Evolutionary conservation across 73 alveolate genomes (phyloP).

Genomic region (Tetrahymena malaccensis): DNA sequence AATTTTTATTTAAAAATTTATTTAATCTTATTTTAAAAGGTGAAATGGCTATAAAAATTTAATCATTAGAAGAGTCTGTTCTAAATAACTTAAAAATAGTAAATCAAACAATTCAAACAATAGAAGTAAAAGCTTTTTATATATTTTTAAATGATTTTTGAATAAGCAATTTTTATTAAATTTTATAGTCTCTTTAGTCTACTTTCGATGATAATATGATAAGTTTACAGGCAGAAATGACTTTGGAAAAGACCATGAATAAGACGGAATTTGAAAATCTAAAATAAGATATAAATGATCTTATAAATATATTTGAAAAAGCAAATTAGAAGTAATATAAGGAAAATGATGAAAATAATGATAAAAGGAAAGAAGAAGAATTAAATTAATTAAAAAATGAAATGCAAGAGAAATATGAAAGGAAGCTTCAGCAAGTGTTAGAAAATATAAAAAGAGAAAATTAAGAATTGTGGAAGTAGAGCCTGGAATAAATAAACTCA

Average conservation of each 20-base stretch:
- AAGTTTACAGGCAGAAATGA: neutral
- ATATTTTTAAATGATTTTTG: neutral
- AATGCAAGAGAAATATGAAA: neutral
- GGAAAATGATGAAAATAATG: neutral
- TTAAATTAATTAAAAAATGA: neutral
- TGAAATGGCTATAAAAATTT: neutral
- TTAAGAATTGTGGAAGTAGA: neutral
- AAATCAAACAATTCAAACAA: neutral
- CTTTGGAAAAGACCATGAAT: neutral
- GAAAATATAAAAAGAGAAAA: neutral
- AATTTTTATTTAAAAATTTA: neutral
- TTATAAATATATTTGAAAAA: neutral
- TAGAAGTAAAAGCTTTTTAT: neutral
- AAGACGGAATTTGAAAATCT: neutral
- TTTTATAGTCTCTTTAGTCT: neutral
- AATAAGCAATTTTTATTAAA: neutral
- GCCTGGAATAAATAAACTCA: neutral
- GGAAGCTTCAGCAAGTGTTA: neutral
- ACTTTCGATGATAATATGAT: neutral
- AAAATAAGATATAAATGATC: neutral
- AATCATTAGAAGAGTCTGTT: neutral
- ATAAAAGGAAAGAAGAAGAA: neutral
- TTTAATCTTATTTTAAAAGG: neutral
- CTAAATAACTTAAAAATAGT: neutral
- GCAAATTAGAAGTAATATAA: neutral